Evolutionary conservation across 2,329 filamentous ascomycete genomes (phyloP), one percentile per base, ranked within the genome.

Genomic region (Alternaria sp.): DNA sequence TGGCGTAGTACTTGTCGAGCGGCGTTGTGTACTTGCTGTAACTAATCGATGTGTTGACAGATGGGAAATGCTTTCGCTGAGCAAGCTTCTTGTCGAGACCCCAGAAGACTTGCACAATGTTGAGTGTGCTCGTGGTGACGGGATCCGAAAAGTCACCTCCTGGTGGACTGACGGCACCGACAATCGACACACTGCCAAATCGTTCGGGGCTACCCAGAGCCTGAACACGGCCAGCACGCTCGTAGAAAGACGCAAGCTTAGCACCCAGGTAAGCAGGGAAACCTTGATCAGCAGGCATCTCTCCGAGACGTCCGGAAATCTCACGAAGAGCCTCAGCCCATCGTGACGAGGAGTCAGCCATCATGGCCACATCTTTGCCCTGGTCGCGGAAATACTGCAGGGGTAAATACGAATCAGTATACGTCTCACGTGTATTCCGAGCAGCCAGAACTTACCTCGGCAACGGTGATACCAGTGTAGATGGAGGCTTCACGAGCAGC

Each of bases 61-160:
- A 97, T 6, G 96, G 96, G 87, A 99, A 99, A 83, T 99, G 96
- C 85, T 99, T 99, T 76, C 96, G 91, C 84, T 98, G 96, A 21
- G 96, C 96, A 64, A 99, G 90, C 86, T 98, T 98, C 91, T 99
- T 98, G 87, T 99, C 96, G 54, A 98, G 88, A 87, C 96, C 96
- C 96, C 96, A 99, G 86, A 99, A 99, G 73, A 99, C 96, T 81
- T 99, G 96, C 76, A 99, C 96, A 78, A 99, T 99, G 88, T 92
- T 89, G 51, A 99, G 90, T 19, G 96, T 99, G 70, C 92, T 91
- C 64, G 89, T 93, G 13, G 96, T 99, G 77, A 99, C 96, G 19
- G 96, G 96, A 83, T 99, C 96, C 49, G 96, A 97, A 86, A 98
- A 99, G 86, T 99, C 96, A 88, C 96, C 96, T 85, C 95, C 96